Evolutionary conservation across 2,329 filamentous ascomycete species (phyloP), one percentile per base, ranked within the genome.

Genomic region (Monilinia fructicola): DNA sequence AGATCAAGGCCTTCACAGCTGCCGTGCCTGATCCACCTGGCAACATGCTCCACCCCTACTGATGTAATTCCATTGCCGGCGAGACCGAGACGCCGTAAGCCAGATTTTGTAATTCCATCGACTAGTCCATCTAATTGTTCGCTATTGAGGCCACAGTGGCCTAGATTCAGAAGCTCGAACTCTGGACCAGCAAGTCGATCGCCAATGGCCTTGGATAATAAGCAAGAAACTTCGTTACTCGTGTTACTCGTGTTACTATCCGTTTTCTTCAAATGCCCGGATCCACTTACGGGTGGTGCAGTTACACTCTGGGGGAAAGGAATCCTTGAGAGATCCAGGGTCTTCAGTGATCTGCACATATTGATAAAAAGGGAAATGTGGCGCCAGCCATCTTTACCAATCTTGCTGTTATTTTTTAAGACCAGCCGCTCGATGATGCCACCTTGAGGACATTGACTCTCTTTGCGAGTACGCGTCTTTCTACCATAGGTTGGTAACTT

Each of bases 331-430:
- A 98, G 77, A 76, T 99, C 95, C 31, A 98, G 85, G 7, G 86
- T 90, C 77, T 93, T 93, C 66, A 99, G 82, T 0, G 93, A 93
- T 69, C 88, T 89, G 73, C 92, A 97, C 81, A 97, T 89, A 78
- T 97, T 92, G 63, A 97, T 83, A 76, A 98, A 99, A 9, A 97
- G 81, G 52, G 90, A 90, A 67, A 98, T 88, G 75, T 98, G 88
- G 73, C 90, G 93, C 95, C 95, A 99, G 21, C 94, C 95, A 70
- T 96, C 90, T 0, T 84, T 82, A 0, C 92, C 90, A 68, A 98
- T 89, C 74, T 93, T 94, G 1, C 83, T 79, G 76, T 98, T 98
- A 78, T 96, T 92, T 79, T 96, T 97, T 53, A 99, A 79, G 1
- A 92, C 90, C 9, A 99, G 80, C 69, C 92, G 90, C 79, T 97